These are phyloP conservation scores for Forsythia suspensa DNA, from an alignment of 257 asterid species.

Conservation along the genomic window DNA sequence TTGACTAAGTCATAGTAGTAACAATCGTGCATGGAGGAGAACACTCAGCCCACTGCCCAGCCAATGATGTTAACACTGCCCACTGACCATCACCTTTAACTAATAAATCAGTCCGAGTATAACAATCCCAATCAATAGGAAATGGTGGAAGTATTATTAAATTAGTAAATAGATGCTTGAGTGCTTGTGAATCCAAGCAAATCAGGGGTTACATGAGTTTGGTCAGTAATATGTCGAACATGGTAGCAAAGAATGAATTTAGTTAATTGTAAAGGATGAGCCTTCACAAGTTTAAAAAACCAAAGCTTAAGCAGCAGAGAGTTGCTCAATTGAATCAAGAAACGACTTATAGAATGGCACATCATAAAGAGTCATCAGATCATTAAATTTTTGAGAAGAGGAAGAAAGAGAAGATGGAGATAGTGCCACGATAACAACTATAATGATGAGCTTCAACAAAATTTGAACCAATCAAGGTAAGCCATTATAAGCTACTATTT, in stretches of 20 bases:
- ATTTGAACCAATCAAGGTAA: not conserved
- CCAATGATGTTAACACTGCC: not conserved
- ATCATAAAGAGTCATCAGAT: not conserved
- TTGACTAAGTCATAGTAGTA: not conserved
- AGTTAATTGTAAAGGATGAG: not conserved
- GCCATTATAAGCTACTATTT: not conserved
- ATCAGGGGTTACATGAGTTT: not conserved
- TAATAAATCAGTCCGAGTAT: not conserved
- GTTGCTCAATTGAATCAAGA: not conserved
- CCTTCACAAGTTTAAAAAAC: not conserved
- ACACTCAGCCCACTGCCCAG: not conserved
- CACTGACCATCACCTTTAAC: not conserved
- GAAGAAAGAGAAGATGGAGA: not conserved
- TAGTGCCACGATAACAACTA: not conserved
- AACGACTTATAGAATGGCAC: not conserved
- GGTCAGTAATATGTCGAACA: constrained; percentile 4
- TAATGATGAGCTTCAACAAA: not conserved
- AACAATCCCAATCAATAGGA: not conserved
- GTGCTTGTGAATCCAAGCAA: not conserved
- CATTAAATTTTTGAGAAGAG: not conserved
- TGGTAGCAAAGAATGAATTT: not conserved
- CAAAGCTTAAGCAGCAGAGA: not conserved
- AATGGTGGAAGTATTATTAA: not conserved
- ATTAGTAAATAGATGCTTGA: not conserved
- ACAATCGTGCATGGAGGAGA: not conserved